Evolutionary conservation across 441 rosid genomes (phyloP).

Genomic region (Populus hybrid): DNA sequence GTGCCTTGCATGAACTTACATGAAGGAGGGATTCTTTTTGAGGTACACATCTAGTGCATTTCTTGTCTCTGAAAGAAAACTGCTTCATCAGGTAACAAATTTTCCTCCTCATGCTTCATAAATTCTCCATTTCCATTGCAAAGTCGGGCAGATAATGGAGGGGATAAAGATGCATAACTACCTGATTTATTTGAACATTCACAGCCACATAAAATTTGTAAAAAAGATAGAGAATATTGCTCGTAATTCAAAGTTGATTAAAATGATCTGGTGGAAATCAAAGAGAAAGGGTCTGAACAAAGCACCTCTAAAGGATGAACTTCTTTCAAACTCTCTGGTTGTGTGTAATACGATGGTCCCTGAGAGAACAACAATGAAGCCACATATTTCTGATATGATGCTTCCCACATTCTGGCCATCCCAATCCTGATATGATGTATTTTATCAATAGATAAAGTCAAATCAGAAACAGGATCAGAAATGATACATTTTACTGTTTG

Average conservation of each 20-base stretch:
- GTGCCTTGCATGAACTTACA: not conserved
- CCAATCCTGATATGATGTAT: slow-evolving; percentile 52
- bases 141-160: slow-evolving; percentile 49
- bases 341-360: slow-evolving; percentile 59
- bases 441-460: slow-evolving; percentile 8
- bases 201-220: slow-evolving; percentile 28
- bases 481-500: not conserved
- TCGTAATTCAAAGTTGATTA: not conserved
- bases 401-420: slow-evolving; percentile 50
- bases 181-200: slow-evolving; percentile 24
- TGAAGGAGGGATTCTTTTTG: not conserved
- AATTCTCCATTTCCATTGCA: slow-evolving; percentile 39
- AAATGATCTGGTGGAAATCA: not conserved
- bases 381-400: slow-evolving; percentile 64
- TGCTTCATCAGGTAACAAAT: slow-evolving; percentile 31
- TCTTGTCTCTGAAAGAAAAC: slow-evolving; percentile 39
- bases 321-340: slow-evolving; percentile 58
- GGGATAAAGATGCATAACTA: slow-evolving; percentile 36
- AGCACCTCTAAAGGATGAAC: slow-evolving; percentile 48
- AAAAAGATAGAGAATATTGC: not conserved
- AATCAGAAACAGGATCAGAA: not conserved
- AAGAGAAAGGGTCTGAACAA: not conserved
- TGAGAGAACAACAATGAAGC: slow-evolving; percentile 58
- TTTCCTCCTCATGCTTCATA: slow-evolving; percentile 38
- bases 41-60: slow-evolving; percentile 18